These are phyloP conservation scores for Penicillium cosmopolitanum DNA, from an alignment of 495 filamentous ascomycete species.

Conservation along the genomic window DNA sequence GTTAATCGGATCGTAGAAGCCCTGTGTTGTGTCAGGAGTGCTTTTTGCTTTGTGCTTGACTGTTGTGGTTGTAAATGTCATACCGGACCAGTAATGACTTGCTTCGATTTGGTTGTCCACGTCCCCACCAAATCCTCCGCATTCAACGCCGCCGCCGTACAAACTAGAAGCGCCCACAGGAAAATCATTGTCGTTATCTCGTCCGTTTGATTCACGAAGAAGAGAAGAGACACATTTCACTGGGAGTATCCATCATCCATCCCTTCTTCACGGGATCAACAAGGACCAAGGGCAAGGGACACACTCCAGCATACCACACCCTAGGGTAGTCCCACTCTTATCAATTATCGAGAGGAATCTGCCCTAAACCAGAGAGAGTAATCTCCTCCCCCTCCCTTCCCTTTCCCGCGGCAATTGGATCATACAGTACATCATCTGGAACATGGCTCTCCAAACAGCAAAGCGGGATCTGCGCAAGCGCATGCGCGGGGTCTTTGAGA, in stretches of 20 bases:
- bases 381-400: constrained; percentile 6
- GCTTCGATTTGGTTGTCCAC: constrained; percentile 76
- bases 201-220: not conserved
- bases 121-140: constrained; percentile 65
- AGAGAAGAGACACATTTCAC: constrained; percentile 9
- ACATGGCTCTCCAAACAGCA: constrained; percentile 59
- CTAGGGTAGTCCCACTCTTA: constrained; percentile 19
- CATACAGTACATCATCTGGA: not conserved
- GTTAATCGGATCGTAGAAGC: constrained; percentile 73
- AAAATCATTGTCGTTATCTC: constrained; percentile 27
- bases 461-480: constrained; percentile 74
- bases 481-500: constrained; percentile 66
- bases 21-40: constrained; percentile 40
- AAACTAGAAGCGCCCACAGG: constrained; percentile 30
- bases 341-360: constrained; percentile 28
- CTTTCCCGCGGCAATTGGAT: constrained; percentile 19
- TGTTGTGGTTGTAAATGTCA: constrained; percentile 5
- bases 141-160: constrained; percentile 37
- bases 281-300: not conserved
- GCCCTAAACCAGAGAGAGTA: not conserved
- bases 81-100: constrained; percentile 76
- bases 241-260: constrained; percentile 26
- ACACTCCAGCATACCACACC: not conserved
- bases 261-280: constrained; percentile 27
- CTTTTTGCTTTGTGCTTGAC: too few species aligned